These are phyloP conservation scores for Fusarium dimerum DNA, from an alignment of 2,329 filamentous ascomycete species.

Conservation along the genomic window DNA sequence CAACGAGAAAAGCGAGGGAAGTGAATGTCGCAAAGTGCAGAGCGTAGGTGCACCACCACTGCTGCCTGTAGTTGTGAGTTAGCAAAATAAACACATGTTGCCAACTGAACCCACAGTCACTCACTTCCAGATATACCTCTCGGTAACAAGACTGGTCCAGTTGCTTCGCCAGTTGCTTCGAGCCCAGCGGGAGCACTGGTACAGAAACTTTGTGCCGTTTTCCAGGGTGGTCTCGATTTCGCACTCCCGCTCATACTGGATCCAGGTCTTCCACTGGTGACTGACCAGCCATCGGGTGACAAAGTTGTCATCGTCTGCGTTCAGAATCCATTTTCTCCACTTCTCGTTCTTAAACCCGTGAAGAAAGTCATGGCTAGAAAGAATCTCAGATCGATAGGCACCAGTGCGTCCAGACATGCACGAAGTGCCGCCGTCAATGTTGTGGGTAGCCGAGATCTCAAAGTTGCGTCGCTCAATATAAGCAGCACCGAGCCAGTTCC, in stretches of 20 bases:
- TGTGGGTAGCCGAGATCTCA: slow-evolving; percentile 92
- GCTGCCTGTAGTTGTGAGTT: slow-evolving; percentile 60
- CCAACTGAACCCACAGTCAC: slow-evolving; percentile 39
- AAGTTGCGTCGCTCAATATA: slow-evolving; percentile 96
- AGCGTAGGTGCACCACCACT: slow-evolving; percentile 92
- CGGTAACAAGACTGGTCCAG: slow-evolving; percentile 82
- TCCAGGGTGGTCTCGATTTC: slow-evolving; percentile 93
- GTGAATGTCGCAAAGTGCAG: slow-evolving; percentile 91
- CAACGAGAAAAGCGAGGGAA: slow-evolving; percentile 78
- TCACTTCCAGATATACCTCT: slow-evolving; percentile 85
- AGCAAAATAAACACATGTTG: slow-evolving; percentile 4
- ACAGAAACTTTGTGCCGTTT: slow-evolving; percentile 84
- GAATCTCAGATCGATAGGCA: slow-evolving; percentile 85
- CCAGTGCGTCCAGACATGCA: slow-evolving; percentile 95
- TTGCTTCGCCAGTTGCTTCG: slow-evolving; percentile 98
- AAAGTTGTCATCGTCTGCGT: slow-evolving; percentile 98
- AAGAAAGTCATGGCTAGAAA: slow-evolving; percentile 82
- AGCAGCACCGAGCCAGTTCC: slow-evolving; percentile 87
- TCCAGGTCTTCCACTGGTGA: slow-evolving; percentile 90
- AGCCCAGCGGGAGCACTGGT: slow-evolving; percentile 92
- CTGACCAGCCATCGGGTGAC: slow-evolving; percentile 94
- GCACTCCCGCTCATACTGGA: slow-evolving; percentile 90
- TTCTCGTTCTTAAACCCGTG: slow-evolving; percentile 89
- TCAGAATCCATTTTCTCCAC: slow-evolving; percentile 86
- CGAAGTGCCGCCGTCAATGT: slow-evolving; percentile 92